These are phyloP conservation scores for Dimargaris cristalligena DNA, from an alignment of 192 early-diverging fungal genomes.

Conservation along the genomic window DNA sequence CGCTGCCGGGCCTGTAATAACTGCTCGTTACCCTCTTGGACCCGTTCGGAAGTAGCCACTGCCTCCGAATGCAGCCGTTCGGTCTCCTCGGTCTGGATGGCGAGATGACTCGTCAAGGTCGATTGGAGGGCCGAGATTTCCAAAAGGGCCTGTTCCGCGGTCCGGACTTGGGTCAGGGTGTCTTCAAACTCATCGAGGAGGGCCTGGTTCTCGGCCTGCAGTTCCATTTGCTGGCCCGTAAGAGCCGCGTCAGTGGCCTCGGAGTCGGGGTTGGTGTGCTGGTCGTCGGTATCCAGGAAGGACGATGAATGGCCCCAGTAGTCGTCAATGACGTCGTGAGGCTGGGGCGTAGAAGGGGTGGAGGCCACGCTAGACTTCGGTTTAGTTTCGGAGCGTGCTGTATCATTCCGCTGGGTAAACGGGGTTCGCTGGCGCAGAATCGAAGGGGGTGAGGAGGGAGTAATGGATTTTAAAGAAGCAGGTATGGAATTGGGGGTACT, in stretches of 20 bases:
- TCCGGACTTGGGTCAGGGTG: constrained; percentile 45
- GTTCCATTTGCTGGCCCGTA: constrained; percentile 38
- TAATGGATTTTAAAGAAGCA: too few species aligned
- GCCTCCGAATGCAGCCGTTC: constrained; percentile 55
- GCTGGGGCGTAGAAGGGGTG: background rate
- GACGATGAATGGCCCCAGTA: background rate
- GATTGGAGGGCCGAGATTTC: constrained; percentile 59
- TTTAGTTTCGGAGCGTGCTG: too few species aligned
- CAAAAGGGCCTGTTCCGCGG: constrained; percentile 20
- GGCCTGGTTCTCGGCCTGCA: constrained; percentile 47
- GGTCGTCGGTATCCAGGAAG: background rate
- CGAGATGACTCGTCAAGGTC: constrained; percentile 50
- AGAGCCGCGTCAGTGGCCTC: constrained; percentile 28
- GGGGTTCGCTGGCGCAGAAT: too few species aligned
- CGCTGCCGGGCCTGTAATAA: constrained; percentile 43
- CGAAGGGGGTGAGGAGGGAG: too few species aligned
- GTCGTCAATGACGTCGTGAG: constrained; percentile 10
- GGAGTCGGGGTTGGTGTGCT: background rate
- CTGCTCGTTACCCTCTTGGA: constrained; percentile 48
- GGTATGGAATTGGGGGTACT: too few species aligned
- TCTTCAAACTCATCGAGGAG: constrained; percentile 54
- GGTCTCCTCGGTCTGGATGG: constrained; percentile 51
- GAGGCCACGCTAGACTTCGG: background rate
- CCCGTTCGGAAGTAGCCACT: constrained; percentile 39
- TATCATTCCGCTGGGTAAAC: background rate